phyloP scores from a whole-genome alignment of 2,329 filamentous ascomycete species.

The Malbranchea cinnamomea region DNA sequence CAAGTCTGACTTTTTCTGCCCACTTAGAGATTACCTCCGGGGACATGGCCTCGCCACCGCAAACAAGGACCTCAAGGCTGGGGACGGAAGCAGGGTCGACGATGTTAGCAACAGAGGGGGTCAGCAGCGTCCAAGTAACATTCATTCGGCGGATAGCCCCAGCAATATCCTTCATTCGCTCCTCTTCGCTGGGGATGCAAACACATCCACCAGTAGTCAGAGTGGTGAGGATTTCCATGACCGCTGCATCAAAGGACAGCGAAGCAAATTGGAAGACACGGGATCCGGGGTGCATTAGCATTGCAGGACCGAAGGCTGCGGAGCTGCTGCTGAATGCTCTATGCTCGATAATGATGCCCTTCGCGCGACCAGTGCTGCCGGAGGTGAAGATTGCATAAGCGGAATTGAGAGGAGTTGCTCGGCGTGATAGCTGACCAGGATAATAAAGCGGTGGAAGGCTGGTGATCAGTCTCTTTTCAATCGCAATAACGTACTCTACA shows the following conservation, averaged over 20 bases:
- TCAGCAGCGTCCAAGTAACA: slow-evolving; percentile 70
- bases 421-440: background rate
- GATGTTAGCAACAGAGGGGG: slow-evolving; percentile 66
- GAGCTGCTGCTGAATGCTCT: slow-evolving; percentile 58
- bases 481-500: too few species aligned
- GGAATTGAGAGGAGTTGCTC: slow-evolving; percentile 19
- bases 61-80: slow-evolving; percentile 57
- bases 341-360: slow-evolving; percentile 66
- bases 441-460: background rate
- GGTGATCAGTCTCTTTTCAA: background rate
- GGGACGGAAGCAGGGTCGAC: slow-evolving; percentile 55
- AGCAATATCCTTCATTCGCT: slow-evolving; percentile 58
- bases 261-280: slow-evolving; percentile 68
- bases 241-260: slow-evolving; percentile 71
- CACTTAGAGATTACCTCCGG: slow-evolving; percentile 54
- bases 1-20: slow-evolving; percentile 47
- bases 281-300: slow-evolving; percentile 44
- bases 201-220: slow-evolving; percentile 67
- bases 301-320: slow-evolving; percentile 6
- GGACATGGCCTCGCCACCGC: slow-evolving; percentile 67
- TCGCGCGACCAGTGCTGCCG: slow-evolving; percentile 65
- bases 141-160: slow-evolving; percentile 44
- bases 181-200: slow-evolving; percentile 59
- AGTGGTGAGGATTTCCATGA: slow-evolving; percentile 80
- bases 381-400: slow-evolving; percentile 78